Evolutionary conservation across 1,284 basidiomycete genomes (phyloP).

Genomic region (Tylopilus sp.): DNA sequence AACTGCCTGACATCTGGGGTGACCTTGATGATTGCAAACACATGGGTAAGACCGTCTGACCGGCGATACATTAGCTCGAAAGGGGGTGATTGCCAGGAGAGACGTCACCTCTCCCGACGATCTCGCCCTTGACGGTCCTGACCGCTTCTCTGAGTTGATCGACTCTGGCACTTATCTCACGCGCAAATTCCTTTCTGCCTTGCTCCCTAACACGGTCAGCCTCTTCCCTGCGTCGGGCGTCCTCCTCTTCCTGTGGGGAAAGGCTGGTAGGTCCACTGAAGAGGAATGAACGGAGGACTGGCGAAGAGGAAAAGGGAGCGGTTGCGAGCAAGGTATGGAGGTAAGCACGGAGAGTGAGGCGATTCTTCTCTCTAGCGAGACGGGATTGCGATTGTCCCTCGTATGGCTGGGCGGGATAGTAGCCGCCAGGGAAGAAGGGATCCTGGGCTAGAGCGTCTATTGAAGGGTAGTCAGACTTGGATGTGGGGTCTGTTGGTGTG

Average conservation of each 20-base stretch:
- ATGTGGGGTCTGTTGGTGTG: background rate
- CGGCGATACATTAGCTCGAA: slow-evolving; percentile 8
- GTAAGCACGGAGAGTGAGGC: slow-evolving; percentile 91
- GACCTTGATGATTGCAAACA: slow-evolving; percentile 86
- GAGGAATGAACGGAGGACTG: slow-evolving; percentile 84
- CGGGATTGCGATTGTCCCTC: slow-evolving; percentile 36
- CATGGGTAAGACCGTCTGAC: slow-evolving; percentile 78
- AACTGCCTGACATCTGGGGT: slow-evolving; percentile 78
- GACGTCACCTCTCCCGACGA: slow-evolving; percentile 71
- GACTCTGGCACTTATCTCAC: slow-evolving; percentile 84
- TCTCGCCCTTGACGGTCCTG: slow-evolving; percentile 86
- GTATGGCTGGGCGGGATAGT: background rate
- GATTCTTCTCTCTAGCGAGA: slow-evolving; percentile 89
- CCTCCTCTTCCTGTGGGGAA: slow-evolving; percentile 72
- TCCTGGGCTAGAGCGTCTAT: slow-evolving; percentile 5
- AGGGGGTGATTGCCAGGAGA: background rate
- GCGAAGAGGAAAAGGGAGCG: slow-evolving; percentile 75
- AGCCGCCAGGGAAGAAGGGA: slow-evolving; percentile 6
- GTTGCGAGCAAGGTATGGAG: slow-evolving; percentile 78
- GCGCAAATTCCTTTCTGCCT: slow-evolving; percentile 80
- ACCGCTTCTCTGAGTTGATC: slow-evolving; percentile 85
- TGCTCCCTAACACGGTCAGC: slow-evolving; percentile 89
- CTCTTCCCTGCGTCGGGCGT: slow-evolving; percentile 78
- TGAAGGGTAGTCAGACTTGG: background rate
- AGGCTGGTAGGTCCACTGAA: slow-evolving; percentile 74